Evolutionary conservation across 225 moss, liverwort and hornwort species (phyloP).

Genomic region (Sphagnum tenellum): DNA sequence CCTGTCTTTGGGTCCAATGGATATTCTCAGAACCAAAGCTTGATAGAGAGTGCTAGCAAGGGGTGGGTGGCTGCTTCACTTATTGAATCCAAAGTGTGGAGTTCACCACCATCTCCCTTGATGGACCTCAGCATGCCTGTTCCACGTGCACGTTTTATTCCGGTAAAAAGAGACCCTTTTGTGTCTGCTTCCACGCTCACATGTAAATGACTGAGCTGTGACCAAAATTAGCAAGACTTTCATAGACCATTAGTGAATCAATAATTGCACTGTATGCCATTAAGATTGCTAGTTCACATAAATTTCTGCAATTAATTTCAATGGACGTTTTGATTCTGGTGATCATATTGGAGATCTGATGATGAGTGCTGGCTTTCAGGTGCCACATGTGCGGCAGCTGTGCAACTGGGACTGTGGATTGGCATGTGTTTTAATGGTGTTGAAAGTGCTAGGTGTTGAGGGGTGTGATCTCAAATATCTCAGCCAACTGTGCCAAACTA

Average conservation of each 20-base stretch:
- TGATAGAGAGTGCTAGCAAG: slow-evolving; percentile 38
- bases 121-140: slow-evolving; percentile 78
- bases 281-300: too few relatives aligned
- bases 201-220: too few relatives aligned
- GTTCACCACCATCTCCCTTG: slow-evolving; percentile 52
- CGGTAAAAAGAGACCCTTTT: slow-evolving; percentile 23
- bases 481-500: slow-evolving; percentile 68
- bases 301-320: too few relatives aligned
- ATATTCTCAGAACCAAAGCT: slow-evolving; percentile 37
- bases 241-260: background rate
- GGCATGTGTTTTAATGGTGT: slow-evolving; percentile 96
- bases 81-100: slow-evolving; percentile 67
- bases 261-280: too few relatives aligned
- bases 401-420: slow-evolving; percentile 95
- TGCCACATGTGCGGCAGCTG: slow-evolving; percentile 85
- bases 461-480: slow-evolving; percentile 80
- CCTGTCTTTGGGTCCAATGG: slow-evolving; percentile 40
- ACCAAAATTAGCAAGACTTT: background rate
- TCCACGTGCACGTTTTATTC: slow-evolving; percentile 69
- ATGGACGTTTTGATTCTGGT: background rate
- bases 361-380: slow-evolving; percentile 31
- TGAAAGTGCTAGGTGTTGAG: slow-evolving; percentile 68
- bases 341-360: slow-evolving; percentile 4
- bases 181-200: too few relatives aligned
- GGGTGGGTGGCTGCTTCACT: slow-evolving; percentile 80